phyloP scores from a whole-genome alignment of 1,284 basidiomycete species.

The Ceratobasidium sp. region DNA sequence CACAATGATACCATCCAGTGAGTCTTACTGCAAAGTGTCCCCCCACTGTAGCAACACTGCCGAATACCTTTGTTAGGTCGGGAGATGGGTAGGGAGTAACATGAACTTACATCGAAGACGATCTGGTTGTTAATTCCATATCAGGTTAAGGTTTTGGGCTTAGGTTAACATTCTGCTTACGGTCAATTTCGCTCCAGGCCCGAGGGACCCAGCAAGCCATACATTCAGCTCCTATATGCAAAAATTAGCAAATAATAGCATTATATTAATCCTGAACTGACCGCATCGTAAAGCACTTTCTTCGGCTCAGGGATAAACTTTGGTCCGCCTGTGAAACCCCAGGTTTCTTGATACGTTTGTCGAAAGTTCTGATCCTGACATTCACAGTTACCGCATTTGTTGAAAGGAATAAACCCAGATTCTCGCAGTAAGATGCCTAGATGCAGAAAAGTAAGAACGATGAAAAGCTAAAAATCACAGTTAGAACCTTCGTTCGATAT shows the following conservation, averaged over 20 bases:
- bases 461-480: background rate
- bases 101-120: constrained; percentile 22
- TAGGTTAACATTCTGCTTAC: background rate
- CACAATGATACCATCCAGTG: background rate
- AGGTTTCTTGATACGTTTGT: too few relatives aligned
- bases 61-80: background rate
- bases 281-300: constrained; percentile 22
- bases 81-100: background rate
- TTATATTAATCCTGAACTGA: background rate
- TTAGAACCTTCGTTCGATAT: constrained; percentile 17
- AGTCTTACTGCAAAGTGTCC: constrained; percentile 8
- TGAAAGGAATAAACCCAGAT: background rate
- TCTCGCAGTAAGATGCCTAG: constrained; percentile 32
- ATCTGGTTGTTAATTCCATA: background rate
- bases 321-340: background rate
- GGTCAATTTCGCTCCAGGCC: constrained; percentile 17
- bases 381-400: background rate
- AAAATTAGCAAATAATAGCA: background rate
- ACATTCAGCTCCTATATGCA: background rate
- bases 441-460: background rate
- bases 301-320: background rate
- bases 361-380: background rate
- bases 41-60: constrained; percentile 41
- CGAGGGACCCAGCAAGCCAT: constrained; percentile 1
- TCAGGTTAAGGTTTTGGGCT: background rate